These are phyloP conservation scores for Nicotiana attenuata DNA, from an alignment of 257 asterid genomes.

Conservation along the genomic window DNA sequence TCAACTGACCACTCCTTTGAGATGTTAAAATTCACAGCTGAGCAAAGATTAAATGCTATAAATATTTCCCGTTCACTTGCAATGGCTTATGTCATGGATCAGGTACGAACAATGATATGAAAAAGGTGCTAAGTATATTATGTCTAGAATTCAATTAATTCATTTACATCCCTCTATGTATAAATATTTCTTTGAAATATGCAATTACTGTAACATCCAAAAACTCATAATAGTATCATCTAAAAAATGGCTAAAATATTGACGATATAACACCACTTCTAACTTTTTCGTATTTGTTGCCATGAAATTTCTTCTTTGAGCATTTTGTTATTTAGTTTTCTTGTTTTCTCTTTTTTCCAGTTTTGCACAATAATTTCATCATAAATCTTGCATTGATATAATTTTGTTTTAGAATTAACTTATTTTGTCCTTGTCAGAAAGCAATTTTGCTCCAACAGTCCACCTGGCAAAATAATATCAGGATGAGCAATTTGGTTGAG, in stretches of 20 bases:
- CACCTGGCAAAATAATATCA: conserved; percentile 85
- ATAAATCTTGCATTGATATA: not conserved
- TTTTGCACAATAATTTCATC: not conserved
- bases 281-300: not conserved
- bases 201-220: not conserved
- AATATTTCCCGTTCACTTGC: conserved; percentile 78
- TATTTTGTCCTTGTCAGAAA: conserved; percentile 48
- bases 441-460: conserved; percentile 86
- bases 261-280: not conserved
- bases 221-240: not conserved
- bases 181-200: not conserved
- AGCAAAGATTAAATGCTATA: conserved; percentile 68
- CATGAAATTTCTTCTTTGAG: conserved; percentile 1
- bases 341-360: conserved; percentile 6
- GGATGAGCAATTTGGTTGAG: conserved; percentile 93
- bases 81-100: conserved; percentile 95
- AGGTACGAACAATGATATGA: conserved; percentile 40
- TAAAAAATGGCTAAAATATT: not conserved
- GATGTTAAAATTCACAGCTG: conserved; percentile 43
- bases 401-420: not conserved
- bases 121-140: not conserved
- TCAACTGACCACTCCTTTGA: conserved; percentile 35
- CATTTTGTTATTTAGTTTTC: conserved; percentile 8
- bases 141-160: not conserved
- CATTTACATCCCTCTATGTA: not conserved